Conservation (phyloP, 2,329 filamentous ascomycete genomes). For the Verruconis gallopava region DNA sequence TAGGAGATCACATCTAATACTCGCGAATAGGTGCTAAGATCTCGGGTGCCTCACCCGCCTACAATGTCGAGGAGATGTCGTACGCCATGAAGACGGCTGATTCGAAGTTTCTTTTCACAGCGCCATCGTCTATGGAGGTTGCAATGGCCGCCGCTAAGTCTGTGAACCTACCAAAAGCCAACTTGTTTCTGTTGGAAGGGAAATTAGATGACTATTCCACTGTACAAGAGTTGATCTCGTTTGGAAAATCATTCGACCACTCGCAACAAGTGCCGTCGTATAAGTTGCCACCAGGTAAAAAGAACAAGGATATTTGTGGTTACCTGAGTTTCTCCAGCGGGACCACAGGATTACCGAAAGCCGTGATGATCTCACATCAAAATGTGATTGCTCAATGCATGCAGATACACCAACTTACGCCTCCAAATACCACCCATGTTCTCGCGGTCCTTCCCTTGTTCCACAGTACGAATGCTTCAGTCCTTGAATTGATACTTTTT, state of each 20-base stretch:
- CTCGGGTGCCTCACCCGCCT: slow-evolving; percentile 50
- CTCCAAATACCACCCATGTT: slow-evolving; percentile 35
- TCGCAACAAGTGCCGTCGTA: slow-evolving; percentile 34
- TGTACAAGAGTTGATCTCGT: slow-evolving; percentile 32
- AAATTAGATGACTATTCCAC: slow-evolving; percentile 36
- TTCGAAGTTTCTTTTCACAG: slow-evolving; percentile 46
- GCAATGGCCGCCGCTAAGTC: slow-evolving; percentile 41
- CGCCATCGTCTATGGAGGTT: slow-evolving; percentile 41
- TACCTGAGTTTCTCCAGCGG: slow-evolving; percentile 39
- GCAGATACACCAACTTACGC: slow-evolving; percentile 42
- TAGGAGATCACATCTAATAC: not conserved
- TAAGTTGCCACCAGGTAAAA: slow-evolving; percentile 38
- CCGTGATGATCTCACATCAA: slow-evolving; percentile 22
- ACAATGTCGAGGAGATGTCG: slow-evolving; percentile 55
- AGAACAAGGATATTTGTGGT: slow-evolving; percentile 43
- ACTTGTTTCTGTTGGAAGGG: slow-evolving; percentile 46
- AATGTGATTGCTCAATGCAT: slow-evolving; percentile 44
- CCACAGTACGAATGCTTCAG: slow-evolving; percentile 31
- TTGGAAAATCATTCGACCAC: slow-evolving; percentile 30
- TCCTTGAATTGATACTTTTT: not conserved
- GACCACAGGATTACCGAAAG: slow-evolving; percentile 38
- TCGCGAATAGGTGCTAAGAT: slow-evolving; percentile 36
- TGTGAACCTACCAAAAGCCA: slow-evolving; percentile 39
- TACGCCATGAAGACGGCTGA: slow-evolving; percentile 47
- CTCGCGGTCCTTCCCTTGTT: slow-evolving; percentile 48